Evolutionary conservation across 2,329 filamentous ascomycete genomes (phyloP).

Genomic region (Ploettnerulaceae sp.): DNA sequence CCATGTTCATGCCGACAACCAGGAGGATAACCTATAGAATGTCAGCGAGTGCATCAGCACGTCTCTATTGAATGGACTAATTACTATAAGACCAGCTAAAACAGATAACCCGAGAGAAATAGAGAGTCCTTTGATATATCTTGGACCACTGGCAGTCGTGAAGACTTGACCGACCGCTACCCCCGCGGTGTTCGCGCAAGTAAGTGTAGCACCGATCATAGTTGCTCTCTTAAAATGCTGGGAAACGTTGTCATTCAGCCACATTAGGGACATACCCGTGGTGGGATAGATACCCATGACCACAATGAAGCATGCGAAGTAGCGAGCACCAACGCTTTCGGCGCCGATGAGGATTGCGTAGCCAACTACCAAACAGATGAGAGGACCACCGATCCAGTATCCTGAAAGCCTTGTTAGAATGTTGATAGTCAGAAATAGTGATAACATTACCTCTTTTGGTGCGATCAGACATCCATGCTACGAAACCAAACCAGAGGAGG

Average conservation of each 20-base stretch:
- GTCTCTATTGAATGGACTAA: no score
- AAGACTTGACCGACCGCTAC: constrained; percentile 27
- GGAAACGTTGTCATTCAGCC: constrained; percentile 42
- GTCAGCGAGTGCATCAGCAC: no score
- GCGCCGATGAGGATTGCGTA: constrained; percentile 31
- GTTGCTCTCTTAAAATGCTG: constrained; percentile 43
- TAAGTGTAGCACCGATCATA: constrained; percentile 41
- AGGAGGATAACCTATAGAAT: neutral
- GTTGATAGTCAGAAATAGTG: no score
- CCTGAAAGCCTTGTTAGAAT: neutral
- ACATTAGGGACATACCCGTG: constrained; percentile 42
- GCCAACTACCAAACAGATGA: constrained; percentile 11
- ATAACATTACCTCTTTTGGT: constrained; percentile 8
- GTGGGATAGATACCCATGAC: constrained; percentile 42
- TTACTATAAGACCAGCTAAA: constrained; percentile 5
- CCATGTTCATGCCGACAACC: constrained; percentile 8
- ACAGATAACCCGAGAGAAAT: constrained; percentile 8
- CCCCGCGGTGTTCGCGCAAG: constrained; percentile 42
- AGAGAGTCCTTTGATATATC: constrained; percentile 13
- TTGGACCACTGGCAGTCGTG: constrained; percentile 4
- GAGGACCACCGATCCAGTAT: constrained; percentile 23
- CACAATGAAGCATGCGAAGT: constrained; percentile 45
- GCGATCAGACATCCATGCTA: constrained; percentile 43
- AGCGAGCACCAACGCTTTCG: constrained; percentile 43
- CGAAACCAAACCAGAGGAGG: constrained; percentile 39